Percentiles rank a stretch among this genome's conserved stretches.
Conservation (phyloP, 1,284 basidiomycete genomes). For the Ceratobasidium papillatum region DNA sequence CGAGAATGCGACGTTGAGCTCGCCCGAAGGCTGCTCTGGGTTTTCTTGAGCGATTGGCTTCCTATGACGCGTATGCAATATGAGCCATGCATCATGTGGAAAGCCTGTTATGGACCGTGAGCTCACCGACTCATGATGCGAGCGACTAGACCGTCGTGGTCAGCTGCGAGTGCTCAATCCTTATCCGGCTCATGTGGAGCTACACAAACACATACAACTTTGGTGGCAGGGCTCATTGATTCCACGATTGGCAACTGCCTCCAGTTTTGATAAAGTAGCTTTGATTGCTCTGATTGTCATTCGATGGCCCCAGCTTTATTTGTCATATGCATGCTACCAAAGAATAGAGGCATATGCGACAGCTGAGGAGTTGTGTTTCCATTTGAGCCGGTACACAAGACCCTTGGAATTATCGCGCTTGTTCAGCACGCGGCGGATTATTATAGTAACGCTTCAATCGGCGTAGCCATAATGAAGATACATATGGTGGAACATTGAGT, state of each 20-base stretch:
- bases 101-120: neutral
- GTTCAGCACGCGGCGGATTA: too few species aligned
- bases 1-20: conserved; percentile 28
- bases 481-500: too few species aligned
- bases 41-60: neutral
- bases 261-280: neutral
- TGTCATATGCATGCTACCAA: too few species aligned
- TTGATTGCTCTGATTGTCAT: neutral
- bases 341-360: too few species aligned
- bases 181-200: neutral
- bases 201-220: conserved; percentile 9
- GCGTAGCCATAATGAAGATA: too few species aligned
- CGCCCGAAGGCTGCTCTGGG: neutral
- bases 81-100: neutral
- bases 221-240: neutral
- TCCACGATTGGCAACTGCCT: conserved; percentile 4
- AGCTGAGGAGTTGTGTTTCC: too few species aligned
- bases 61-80: neutral
- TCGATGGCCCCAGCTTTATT: neutral
- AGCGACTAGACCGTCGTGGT: conserved; percentile 20
- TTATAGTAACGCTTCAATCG: too few species aligned
- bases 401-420: too few species aligned
- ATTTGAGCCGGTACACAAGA: too few species aligned
- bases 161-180: conserved; percentile 8
- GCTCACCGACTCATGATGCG: neutral